Evolutionary conservation across 148 eudicot species (phyloP).

Genomic region (Rhododendron mucronatum): DNA sequence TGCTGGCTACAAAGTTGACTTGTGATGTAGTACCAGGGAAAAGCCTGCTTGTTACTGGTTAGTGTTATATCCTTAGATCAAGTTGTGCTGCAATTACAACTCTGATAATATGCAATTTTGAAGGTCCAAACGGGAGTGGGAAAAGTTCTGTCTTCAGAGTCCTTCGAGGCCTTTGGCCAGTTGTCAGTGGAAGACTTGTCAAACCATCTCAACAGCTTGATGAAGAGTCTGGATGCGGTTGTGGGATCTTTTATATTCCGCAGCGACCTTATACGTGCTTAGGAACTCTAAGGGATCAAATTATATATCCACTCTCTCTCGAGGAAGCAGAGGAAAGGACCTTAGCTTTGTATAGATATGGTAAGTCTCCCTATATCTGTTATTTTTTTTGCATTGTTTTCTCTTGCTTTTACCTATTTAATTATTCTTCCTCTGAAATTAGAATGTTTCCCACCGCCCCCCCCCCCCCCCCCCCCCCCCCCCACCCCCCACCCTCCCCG

Average conservation of each 20-base stretch:
- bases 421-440: not conserved
- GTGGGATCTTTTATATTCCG: constrained; percentile 83
- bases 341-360: constrained; percentile 26
- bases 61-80: constrained; percentile 23
- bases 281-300: constrained; percentile 90
- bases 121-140: constrained; percentile 99
- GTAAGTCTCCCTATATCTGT: constrained; percentile 15
- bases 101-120: constrained; percentile 15
- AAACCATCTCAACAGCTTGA: constrained; percentile 54
- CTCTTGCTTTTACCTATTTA: not conserved
- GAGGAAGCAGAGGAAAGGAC: constrained; percentile 71
- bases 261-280: constrained; percentile 94
- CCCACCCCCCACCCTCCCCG: not conserved
- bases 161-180: constrained; percentile 94
- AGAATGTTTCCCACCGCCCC: not conserved
- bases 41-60: constrained; percentile 95
- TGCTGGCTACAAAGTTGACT: constrained; percentile 68
- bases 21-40: constrained; percentile 69
- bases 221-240: constrained; percentile 45
- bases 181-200: constrained; percentile 62
- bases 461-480: too few relatives aligned
- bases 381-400: not conserved
- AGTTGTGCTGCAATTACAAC: constrained; percentile 5
- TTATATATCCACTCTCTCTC: constrained; percentile 82
- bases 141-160: constrained; percentile 94